phyloP scores from a whole-genome alignment of 495 filamentous ascomycete genomes.

The Penicillium goetzii region DNA sequence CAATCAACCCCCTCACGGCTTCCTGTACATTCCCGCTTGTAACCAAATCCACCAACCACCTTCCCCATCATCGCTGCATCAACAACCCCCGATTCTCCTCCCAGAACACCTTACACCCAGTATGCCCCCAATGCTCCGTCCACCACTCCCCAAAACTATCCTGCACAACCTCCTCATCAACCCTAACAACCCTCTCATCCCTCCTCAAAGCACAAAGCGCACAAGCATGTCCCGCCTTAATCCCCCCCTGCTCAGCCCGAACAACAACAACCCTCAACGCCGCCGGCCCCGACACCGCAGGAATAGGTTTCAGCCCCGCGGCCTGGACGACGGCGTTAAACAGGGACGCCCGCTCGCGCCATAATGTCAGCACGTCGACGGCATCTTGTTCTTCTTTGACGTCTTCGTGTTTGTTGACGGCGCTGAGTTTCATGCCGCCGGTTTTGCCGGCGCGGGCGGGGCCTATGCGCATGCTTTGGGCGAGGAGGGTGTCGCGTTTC shows the following conservation, averaged over 20 bases:
- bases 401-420: constrained; percentile 76
- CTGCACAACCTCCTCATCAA: constrained; percentile 69
- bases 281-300: constrained; percentile 67
- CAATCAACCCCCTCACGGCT: neutral
- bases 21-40: neutral
- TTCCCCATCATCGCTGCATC: constrained; percentile 58
- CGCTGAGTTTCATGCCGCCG: constrained; percentile 86
- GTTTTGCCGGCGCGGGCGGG: constrained; percentile 65
- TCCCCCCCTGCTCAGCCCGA: constrained; percentile 54
- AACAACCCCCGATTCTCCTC: constrained; percentile 67
- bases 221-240: constrained; percentile 77
- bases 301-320: constrained; percentile 52
- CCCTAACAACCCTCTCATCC: constrained; percentile 74
- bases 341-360: constrained; percentile 56
- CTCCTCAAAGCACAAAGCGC: constrained; percentile 85
- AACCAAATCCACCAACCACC: neutral
- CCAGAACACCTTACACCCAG: constrained; percentile 85
- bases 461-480: constrained; percentile 86
- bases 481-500: constrained; percentile 84
- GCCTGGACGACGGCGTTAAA: constrained; percentile 48
- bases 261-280: constrained; percentile 59
- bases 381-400: constrained; percentile 87
- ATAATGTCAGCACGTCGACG: constrained; percentile 71
- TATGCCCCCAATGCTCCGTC: constrained; percentile 87
- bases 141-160: constrained; percentile 97